A percentile compares a stretch with the other conserved stretches of the same genome.
phyloP scores from a whole-genome alignment of 1,139 yeast species.

The Candida neerlandica region DNA sequence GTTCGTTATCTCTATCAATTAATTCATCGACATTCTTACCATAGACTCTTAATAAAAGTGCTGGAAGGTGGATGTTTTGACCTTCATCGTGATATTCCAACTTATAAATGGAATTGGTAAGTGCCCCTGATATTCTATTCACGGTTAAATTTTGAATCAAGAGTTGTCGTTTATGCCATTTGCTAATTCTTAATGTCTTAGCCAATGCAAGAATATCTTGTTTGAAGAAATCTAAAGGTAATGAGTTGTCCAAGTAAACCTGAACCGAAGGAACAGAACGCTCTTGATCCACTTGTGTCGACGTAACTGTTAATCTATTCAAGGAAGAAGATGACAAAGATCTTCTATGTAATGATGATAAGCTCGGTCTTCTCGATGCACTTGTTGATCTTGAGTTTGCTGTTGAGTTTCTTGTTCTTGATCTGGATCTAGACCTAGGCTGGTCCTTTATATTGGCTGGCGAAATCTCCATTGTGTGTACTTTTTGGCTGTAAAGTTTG shows the following conservation, averaged over 20 bases:
- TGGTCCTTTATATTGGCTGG: slow-evolving; percentile 22
- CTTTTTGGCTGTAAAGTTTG: neutral
- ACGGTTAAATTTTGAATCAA: slow-evolving; percentile 49
- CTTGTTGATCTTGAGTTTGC: slow-evolving; percentile 41
- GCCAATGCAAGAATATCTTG: slow-evolving; percentile 73
- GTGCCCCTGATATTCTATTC: slow-evolving; percentile 80
- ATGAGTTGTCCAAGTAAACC: slow-evolving; percentile 61
- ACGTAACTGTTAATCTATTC: slow-evolving; percentile 27
- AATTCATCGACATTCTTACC: slow-evolving; percentile 90
- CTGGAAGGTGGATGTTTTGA: slow-evolving; percentile 34
- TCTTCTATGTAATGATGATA: slow-evolving; percentile 24
- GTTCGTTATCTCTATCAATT: slow-evolving; percentile 83
- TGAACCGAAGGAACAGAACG: slow-evolving; percentile 40
- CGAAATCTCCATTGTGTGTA: slow-evolving; percentile 29
- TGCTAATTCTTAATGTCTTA: slow-evolving; percentile 66
- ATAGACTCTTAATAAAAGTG: slow-evolving; percentile 73
- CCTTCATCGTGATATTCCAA: slow-evolving; percentile 45
- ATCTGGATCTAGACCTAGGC: slow-evolving; percentile 38
- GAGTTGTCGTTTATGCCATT: slow-evolving; percentile 66
- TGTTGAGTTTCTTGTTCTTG: slow-evolving; percentile 39
- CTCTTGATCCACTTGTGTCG: slow-evolving; percentile 32
- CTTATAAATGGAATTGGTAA: slow-evolving; percentile 86
- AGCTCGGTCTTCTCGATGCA: slow-evolving; percentile 40
- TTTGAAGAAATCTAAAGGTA: slow-evolving; percentile 83
- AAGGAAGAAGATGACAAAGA: slow-evolving; percentile 32